Conservation (phyloP, 345 rosid species). For the Microthlaspi erraticum region DNA sequence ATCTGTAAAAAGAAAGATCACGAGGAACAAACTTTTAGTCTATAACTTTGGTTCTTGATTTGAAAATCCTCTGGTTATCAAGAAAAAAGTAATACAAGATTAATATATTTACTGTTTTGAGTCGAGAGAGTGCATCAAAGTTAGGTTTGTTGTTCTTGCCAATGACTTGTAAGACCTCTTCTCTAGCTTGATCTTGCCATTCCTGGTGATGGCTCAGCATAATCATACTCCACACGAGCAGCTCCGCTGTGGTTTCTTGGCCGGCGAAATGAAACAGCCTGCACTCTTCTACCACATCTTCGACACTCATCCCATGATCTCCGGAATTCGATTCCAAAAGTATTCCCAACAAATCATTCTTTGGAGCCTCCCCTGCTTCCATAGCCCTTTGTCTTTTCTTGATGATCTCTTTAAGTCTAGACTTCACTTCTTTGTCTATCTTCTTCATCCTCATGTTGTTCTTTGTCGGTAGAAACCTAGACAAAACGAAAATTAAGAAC, state of each 20-base stretch:
- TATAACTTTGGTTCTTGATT: not conserved
- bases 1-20: constrained; percentile 13
- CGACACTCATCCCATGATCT: constrained; percentile 46
- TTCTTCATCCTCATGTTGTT: constrained; percentile 45
- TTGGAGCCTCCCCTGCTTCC: constrained; percentile 43
- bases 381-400: constrained; percentile 47
- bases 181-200: constrained; percentile 77
- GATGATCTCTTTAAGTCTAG: constrained; percentile 43
- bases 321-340: constrained; percentile 51
- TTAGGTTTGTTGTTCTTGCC: constrained; percentile 45
- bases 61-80: not conserved
- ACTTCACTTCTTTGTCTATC: constrained; percentile 40
- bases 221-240: constrained; percentile 73
- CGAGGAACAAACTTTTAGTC: constrained; percentile 7
- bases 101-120: constrained; percentile 50
- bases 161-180: constrained; percentile 60
- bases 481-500: not conserved
- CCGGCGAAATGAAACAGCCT: constrained; percentile 73
- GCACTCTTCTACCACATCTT: constrained; percentile 74
- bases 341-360: constrained; percentile 51
- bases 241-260: constrained; percentile 68
- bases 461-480: constrained; percentile 52
- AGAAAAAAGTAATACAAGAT: constrained; percentile 1
- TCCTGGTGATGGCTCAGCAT: constrained; percentile 55
- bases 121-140: constrained; percentile 51